These are phyloP conservation scores for Geranomyces michiganensis DNA, from an alignment of 192 early-diverging fungal species.

Conservation along the genomic window DNA sequence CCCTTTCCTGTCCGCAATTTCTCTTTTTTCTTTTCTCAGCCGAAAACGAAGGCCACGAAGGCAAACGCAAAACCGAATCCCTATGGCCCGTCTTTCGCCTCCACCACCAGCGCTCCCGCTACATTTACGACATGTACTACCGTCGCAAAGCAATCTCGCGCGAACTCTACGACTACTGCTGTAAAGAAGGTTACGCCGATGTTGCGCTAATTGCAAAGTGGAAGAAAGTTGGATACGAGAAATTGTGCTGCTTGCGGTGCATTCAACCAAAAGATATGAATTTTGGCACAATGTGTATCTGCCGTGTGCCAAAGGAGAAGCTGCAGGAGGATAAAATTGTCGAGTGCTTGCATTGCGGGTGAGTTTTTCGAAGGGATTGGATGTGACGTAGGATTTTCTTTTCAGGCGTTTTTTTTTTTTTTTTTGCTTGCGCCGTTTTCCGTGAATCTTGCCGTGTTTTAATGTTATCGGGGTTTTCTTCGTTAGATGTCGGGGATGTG, in stretches of 20 bases:
- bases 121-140: constrained; percentile 96
- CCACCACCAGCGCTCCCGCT: constrained; percentile 96
- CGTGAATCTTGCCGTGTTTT: too few relatives aligned
- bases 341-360: constrained; percentile 95
- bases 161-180: constrained; percentile 89
- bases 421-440: too few relatives aligned
- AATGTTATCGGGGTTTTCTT: not conserved
- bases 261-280: constrained; percentile 97
- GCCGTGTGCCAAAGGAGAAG: constrained; percentile 90
- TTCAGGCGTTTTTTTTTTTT: constrained; percentile 12
- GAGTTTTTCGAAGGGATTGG: constrained; percentile 34
- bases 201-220: constrained; percentile 95
- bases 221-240: constrained; percentile 95
- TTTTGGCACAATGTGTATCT: constrained; percentile 96
- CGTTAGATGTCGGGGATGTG: constrained; percentile 51
- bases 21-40: constrained; percentile 53
- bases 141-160: constrained; percentile 92
- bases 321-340: constrained; percentile 88
- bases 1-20: not conserved
- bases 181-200: constrained; percentile 92
- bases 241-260: constrained; percentile 94
- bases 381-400: not conserved
- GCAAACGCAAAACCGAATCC: constrained; percentile 91
- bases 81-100: constrained; percentile 93
- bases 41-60: constrained; percentile 92